Base-by-base conservation (phyloP, 768 basidiomycete species). In the Tulasnella calospora region DNA sequence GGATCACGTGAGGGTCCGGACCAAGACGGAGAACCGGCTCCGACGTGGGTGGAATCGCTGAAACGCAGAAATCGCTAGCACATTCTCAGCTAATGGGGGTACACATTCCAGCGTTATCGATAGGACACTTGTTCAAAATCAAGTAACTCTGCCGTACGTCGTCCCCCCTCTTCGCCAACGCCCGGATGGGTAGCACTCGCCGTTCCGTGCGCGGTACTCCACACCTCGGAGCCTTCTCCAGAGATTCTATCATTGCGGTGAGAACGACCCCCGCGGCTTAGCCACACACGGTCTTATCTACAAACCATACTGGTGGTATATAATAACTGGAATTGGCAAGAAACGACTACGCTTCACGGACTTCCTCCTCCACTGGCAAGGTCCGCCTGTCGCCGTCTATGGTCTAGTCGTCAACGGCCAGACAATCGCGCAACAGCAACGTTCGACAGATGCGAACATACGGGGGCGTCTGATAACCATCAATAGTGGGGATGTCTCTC, bases 401-500 rank as follows among this genome's bases (percentile, higher is more conserved):
- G 61, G 61, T 35, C 27, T 67, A 67, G 61, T 67, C 61, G 61
- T 67, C 33, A 67, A 67, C 61, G 30, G 7, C 61, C 61, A 27
- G 61, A 35, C 27, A 21, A 67, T 67, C 61, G 61, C 61, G 61
- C 61, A 67, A 67, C 61, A 6, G 15, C 23, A 17, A 67, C 61
- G 61, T 67, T 67, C 61, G 61, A 3, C 0, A 27, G 51, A 23
- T 51, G 21, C 23, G 51, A 44, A 57, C 30, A 67, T 33, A 35
- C 6, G 61, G 21, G 57, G 23, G 27, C 30, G 33, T 67, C 61
- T 67, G 61, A 67, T 67, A 67, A 67, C 61, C 61, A 67, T 67
- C 61, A 67, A 67, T 67, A 67, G 61, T 67, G 61, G 61, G 61
- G 61, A 67, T 67, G 61, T 67, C 61, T 67, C 61, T 35, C 61